phyloP scores from a whole-genome alignment of 2,329 filamentous ascomycete species.

The Zymoseptoria tritici region DNA sequence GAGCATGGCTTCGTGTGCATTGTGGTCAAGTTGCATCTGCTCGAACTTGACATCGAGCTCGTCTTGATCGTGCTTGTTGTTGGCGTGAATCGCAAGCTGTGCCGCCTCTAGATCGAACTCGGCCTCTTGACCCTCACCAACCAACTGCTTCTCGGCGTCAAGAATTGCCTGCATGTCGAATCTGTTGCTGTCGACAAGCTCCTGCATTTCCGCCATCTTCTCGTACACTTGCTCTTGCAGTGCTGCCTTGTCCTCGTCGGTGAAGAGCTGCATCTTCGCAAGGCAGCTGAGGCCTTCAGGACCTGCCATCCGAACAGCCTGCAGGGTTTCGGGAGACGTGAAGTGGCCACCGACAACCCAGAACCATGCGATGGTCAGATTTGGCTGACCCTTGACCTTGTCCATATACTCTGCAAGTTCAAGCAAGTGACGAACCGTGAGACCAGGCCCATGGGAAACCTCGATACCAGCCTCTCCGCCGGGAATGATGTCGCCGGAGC shows the following conservation, averaged over 20 bases:
- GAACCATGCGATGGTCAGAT: not conserved
- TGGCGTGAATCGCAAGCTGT: not conserved
- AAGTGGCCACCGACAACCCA: not conserved
- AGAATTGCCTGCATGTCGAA: not conserved
- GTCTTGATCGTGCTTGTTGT: not conserved
- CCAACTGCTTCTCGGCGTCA: not conserved
- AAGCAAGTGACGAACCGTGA: not conserved
- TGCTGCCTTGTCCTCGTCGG: not conserved
- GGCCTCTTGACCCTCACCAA: not conserved
- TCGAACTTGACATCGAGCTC: not conserved
- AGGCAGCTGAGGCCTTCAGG: not conserved
- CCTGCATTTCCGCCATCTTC: not conserved
- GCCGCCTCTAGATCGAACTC: not conserved
- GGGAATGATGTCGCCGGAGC: not conserved
- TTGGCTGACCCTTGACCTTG: too few species aligned
- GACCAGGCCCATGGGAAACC: not conserved
- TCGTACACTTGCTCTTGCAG: not conserved
- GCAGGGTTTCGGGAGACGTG: not conserved
- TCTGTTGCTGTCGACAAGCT: not conserved
- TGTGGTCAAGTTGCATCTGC: not conserved
- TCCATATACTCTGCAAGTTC: not conserved
- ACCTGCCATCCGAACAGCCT: not conserved
- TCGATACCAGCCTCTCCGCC: not conserved
- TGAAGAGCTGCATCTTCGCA: not conserved
- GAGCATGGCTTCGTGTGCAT: not conserved